Percentiles rank a stretch among this genome's conserved stretches.
These are phyloP conservation scores for Tetrahymena borealis DNA, from an alignment of 73 alveolate genomes.

Conservation along the genomic window DNA sequence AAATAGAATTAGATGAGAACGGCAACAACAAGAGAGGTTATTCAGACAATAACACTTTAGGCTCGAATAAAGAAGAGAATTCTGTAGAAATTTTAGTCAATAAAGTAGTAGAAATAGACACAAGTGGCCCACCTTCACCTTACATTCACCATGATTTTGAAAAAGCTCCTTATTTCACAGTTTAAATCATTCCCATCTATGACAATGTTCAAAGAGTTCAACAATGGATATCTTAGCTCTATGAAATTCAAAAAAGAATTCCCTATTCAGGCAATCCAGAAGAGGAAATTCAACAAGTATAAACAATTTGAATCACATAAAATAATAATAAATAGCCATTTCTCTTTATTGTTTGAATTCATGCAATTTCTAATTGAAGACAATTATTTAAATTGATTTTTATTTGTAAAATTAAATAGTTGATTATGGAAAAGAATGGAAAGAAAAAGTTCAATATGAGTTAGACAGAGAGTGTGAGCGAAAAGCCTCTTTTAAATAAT, in stretches of 20 bases:
- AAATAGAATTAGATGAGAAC: neutral
- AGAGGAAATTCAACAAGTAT: slow-evolving; percentile 15
- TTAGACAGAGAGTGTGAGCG: slow-evolving; percentile 80
- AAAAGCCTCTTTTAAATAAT: slow-evolving; percentile 71
- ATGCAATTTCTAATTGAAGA: too few species aligned
- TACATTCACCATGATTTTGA: slow-evolving; percentile 11
- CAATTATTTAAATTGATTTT: neutral
- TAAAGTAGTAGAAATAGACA: slow-evolving; percentile 28
- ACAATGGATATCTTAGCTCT: slow-evolving; percentile 10
- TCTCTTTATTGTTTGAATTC: too few species aligned
- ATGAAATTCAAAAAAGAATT: neutral
- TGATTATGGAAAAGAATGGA: slow-evolving; percentile 22
- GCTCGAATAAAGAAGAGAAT: neutral
- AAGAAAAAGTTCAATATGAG: slow-evolving; percentile 80
- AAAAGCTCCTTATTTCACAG: neutral
- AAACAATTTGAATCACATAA: too few species aligned
- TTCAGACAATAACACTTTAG: neutral
- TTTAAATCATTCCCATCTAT: neutral
- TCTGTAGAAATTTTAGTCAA: slow-evolving; percentile 11
- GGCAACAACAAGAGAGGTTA: neutral
- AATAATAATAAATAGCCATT: too few species aligned
- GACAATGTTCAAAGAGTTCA: neutral
- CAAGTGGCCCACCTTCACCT: slow-evolving; percentile 44
- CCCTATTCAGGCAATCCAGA: slow-evolving; percentile 24
- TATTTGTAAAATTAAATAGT: slow-evolving; percentile 6